A percentile compares a stretch with the other conserved stretches of the same genome.
Conservation (phyloP, 164 flowering plant genomes). For the Aristolochia californica region DNA sequence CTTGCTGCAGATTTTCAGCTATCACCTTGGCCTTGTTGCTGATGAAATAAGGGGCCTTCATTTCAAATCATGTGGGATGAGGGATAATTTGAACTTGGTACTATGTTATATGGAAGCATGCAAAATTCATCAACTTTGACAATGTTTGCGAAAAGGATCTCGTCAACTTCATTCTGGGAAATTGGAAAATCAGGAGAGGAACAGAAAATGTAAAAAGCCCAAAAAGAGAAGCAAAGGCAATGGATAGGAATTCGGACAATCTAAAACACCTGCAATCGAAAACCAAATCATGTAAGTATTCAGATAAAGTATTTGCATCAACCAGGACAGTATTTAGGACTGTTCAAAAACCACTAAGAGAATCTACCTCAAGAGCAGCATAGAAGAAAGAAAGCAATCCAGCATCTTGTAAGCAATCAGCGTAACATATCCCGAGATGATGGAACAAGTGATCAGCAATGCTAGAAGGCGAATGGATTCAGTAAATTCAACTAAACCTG, state of each 20-base stretch:
- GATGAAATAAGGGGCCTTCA: too few species aligned
- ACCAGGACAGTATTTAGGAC: not conserved
- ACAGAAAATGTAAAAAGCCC: slow-evolving; percentile 12
- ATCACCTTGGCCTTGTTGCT: too few species aligned
- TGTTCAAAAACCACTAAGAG: not conserved
- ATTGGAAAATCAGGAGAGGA: slow-evolving; percentile 11
- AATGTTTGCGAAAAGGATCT: too few species aligned
- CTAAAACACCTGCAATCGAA: slow-evolving; percentile 11
- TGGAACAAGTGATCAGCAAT: slow-evolving; percentile 13
- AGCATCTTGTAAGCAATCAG: slow-evolving; percentile 8
- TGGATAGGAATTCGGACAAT: slow-evolving; percentile 12
- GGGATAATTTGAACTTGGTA: too few species aligned
- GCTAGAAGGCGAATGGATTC: slow-evolving; percentile 9
- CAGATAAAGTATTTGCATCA: not conserved
- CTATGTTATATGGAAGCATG: too few species aligned
- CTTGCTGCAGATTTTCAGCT: too few species aligned
- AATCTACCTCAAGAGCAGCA: slow-evolving; percentile 9
- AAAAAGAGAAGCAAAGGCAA: slow-evolving; percentile 8
- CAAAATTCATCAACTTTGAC: too few species aligned
- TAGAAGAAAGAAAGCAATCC: slow-evolving; percentile 4
- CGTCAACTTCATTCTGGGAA: slow-evolving; percentile 9
- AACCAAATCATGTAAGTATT: not conserved
- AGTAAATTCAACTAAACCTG: slow-evolving; percentile 8
- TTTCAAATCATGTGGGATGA: too few species aligned
- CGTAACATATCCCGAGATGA: slow-evolving; percentile 12